A percentile compares a stretch with the other conserved stretches of the same genome.
These are phyloP conservation scores for Ustilago bromivora DNA, from an alignment of 1,284 basidiomycete genomes.

Conservation along the genomic window DNA sequence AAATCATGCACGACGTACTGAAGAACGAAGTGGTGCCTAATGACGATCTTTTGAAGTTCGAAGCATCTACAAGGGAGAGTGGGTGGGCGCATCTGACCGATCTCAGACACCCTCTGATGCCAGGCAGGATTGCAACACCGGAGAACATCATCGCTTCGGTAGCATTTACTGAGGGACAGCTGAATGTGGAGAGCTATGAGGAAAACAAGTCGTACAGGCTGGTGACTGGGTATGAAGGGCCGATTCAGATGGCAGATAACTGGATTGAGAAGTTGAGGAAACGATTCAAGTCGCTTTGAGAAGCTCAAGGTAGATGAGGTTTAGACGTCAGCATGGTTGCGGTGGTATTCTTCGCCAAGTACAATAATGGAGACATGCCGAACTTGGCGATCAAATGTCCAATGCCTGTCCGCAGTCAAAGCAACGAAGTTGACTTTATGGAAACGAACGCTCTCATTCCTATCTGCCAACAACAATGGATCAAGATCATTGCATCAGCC, in stretches of 20 bases:
- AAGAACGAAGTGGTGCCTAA: constrained; percentile 52
- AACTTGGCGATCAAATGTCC: too few species aligned
- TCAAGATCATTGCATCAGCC: background rate
- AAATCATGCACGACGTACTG: constrained; percentile 59
- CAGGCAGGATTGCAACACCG: constrained; percentile 62
- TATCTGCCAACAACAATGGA: background rate
- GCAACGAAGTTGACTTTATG: too few species aligned
- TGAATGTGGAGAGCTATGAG: constrained; percentile 60
- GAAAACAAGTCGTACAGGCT: constrained; percentile 63
- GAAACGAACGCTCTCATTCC: too few species aligned
- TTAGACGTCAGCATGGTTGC: too few species aligned
- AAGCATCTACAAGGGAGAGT: constrained; percentile 57
- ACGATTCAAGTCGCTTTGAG: constrained; percentile 36
- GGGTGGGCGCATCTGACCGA: constrained; percentile 67
- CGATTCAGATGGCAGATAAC: constrained; percentile 53
- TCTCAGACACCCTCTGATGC: constrained; percentile 60
- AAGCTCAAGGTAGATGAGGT: background rate
- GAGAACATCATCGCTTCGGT: constrained; percentile 66
- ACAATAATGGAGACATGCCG: too few species aligned
- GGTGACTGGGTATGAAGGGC: constrained; percentile 60
- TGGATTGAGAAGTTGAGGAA: constrained; percentile 49
- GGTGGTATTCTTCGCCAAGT: too few species aligned
- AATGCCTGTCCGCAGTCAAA: too few species aligned
- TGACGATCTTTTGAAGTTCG: constrained; percentile 60
- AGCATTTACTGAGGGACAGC: constrained; percentile 58